Percentiles rank a stretch among this genome's conserved stretches.
These are phyloP conservation scores for Paecilomyces formosus DNA, from an alignment of 2,329 filamentous ascomycete genomes.

Conservation along the genomic window DNA sequence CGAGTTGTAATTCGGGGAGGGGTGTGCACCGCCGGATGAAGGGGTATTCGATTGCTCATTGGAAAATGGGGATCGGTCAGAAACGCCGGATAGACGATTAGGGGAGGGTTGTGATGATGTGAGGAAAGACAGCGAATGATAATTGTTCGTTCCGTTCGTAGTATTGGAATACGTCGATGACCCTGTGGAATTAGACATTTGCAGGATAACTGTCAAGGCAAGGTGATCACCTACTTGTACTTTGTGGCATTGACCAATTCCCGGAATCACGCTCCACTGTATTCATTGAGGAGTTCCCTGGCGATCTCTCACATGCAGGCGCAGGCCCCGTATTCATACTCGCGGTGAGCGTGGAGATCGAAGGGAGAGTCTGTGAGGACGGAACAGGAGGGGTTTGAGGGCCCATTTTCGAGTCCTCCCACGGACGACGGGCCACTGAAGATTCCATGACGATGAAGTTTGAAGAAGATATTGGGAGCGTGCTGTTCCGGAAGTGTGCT, in stretches of 20 bases:
- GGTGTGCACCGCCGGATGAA: slow-evolving; percentile 30
- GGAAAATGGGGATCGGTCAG: slow-evolving; percentile 35
- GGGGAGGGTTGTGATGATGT: slow-evolving; percentile 40
- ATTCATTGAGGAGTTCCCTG: slow-evolving; percentile 34
- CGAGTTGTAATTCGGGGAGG: slow-evolving; percentile 30
- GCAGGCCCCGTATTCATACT: slow-evolving; percentile 28
- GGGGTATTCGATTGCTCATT: slow-evolving; percentile 31
- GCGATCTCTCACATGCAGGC: slow-evolving; percentile 30
- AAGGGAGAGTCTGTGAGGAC: slow-evolving; percentile 36
- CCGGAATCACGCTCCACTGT: slow-evolving; percentile 50
- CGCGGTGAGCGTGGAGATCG: slow-evolving; percentile 41
- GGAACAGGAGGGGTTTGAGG: slow-evolving; percentile 27
- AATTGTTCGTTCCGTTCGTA: slow-evolving; percentile 37
- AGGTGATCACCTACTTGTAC: slow-evolving; percentile 42
- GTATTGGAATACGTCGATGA: slow-evolving; percentile 44
- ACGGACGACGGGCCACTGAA: slow-evolving; percentile 35
- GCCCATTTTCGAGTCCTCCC: slow-evolving; percentile 31
- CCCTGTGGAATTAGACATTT: slow-evolving; percentile 24
- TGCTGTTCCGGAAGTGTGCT: background rate
- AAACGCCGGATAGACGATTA: slow-evolving; percentile 30
- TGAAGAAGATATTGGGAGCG: background rate
- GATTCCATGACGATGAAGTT: slow-evolving; percentile 28
- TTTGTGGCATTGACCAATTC: slow-evolving; percentile 53
- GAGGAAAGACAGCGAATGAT: slow-evolving; percentile 36
- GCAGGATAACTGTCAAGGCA: slow-evolving; percentile 5